Evolutionary conservation across 1,139 yeast species (phyloP).

Genomic region (Pichia sp.): DNA sequence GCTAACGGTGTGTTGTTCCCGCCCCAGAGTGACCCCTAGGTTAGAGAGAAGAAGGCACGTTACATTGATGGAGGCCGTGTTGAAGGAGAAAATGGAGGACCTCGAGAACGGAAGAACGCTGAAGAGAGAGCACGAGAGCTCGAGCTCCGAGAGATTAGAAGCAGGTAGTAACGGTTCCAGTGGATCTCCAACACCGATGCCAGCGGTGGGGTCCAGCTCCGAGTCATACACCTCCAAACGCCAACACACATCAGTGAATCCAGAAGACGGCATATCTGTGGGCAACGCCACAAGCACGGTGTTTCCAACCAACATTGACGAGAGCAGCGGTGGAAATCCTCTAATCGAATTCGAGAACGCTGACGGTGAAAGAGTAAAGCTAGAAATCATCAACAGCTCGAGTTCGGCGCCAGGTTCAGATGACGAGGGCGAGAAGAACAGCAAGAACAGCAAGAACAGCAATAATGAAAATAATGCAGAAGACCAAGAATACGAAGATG

Average conservation of each 20-base stretch:
- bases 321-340: not conserved
- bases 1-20: too few species aligned
- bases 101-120: not conserved
- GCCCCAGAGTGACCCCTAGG: too few species aligned
- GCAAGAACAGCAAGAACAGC: not conserved
- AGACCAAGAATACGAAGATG: not conserved
- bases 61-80: not conserved
- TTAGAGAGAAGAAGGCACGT: too few species aligned
- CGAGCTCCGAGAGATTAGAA: not conserved
- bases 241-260: not conserved
- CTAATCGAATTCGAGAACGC: not conserved
- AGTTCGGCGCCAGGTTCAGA: conserved; percentile 1
- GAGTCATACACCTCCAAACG: not conserved
- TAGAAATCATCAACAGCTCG: conserved; percentile 7
- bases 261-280: conserved; percentile 10
- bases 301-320: not conserved
- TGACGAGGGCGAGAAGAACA: not conserved
- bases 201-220: not conserved
- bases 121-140: not conserved
- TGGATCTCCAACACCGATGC: not conserved
- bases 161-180: not conserved
- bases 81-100: not conserved
- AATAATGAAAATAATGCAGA: not conserved
- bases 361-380: not conserved
- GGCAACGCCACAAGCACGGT: not conserved